Base-by-base conservation (phyloP, 495 filamentous ascomycete species). In the Pyrenula aspistea region DNA sequence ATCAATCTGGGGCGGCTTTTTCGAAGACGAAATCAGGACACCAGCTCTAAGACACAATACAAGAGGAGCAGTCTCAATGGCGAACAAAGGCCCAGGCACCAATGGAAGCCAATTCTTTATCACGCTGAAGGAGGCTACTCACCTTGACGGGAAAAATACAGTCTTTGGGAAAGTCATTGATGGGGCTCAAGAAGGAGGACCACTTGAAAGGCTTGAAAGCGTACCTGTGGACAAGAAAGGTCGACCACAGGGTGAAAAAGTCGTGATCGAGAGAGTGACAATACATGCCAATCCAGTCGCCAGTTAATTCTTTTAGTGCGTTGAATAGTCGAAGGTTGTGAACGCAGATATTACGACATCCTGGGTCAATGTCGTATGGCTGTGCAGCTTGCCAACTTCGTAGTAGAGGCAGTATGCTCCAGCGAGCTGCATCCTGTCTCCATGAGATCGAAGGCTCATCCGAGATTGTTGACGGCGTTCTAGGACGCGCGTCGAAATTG, bases 51-150 rank as follows among this genome's bases (percentile, higher is more conserved):
- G 83, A 55, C 94, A 97, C 69, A 91, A 92, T 69, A 81, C 83
- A 56, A 83, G 93, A 24, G 93, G 93, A 20, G 81, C 95, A 49
- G 77, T 95, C 12, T 86, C 84, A 50, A 95, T 98, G 93, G 93
- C 93, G n/a, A 94, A 96, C 63, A 81, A 83, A 55, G 83, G 83
- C 0, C 76, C 87, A 1, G 79, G 78, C 10, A 91, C 91, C 50
- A 98, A 98, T 68, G 92, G 89, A 15, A 91, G 86, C 59, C 93
- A 98, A 72, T 98, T 97, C 68, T 98, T 95, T 68, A 79, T 98
- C 53, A 79, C 84, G 4, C 91, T 92, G 68, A 89, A 85, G 51
- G 79, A 86, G 23, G 89, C 90, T 49, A 84, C 89, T 55, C 93
- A 98, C 81, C 73, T 98, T 25, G 94, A 97, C 71, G 94, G 93